Evolutionary conservation across 208 protist species (phyloP), one percentile per base, ranked within the genome.

Genomic region (Angomonas ambiguus): DNA sequence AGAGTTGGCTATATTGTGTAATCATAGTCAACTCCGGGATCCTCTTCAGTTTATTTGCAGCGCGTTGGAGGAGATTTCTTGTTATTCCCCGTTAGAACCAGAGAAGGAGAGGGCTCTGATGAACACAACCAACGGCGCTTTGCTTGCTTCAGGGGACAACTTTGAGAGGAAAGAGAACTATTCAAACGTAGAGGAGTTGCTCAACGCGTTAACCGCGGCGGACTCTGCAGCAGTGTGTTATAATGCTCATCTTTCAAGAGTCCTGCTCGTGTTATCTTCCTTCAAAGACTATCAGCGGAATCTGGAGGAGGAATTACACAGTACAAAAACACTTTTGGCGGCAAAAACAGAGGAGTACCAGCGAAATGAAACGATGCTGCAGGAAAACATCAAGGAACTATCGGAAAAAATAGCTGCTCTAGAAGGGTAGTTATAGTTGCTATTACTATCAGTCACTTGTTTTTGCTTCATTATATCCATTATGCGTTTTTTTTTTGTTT

Each of bases 341-440:
- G 64, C 78, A 28, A 73, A 87, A 53, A 61, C 45, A 22, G 78
- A 74, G 5, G 81, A 90, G 24, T 49, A 79, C 2, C 71, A 87
- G 45, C 71, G 76, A 18, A 83, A 74, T 49, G 82, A 76, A 18
- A 45, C 71, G 20, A 80, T 75, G 25, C 67, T 95, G 34, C 75
- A 91, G 72, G 72, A 72, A 3, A 83, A 95, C 65, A 89, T 95
- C 32, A 65, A 67, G n/a, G 33, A 88, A 0, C 67, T 95, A 5
- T 95, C 88, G 4, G 83, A 88, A 8, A 77, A 89, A 51, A 69
- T 91, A 16, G 65, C 81, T 11, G 65, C 58, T 48, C 5, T 30
- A 22, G 16, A 45, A n/a, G n/a, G n/a, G n/a, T n/a, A n/a, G n/a
- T n/a, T n/a, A n/a, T n/a, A n/a, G n/a, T n/a, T n/a, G n/a, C n/a